These are phyloP conservation scores for Xanthoparmelia taractica DNA, from an alignment of 495 filamentous ascomycete genomes.

Conservation along the genomic window DNA sequence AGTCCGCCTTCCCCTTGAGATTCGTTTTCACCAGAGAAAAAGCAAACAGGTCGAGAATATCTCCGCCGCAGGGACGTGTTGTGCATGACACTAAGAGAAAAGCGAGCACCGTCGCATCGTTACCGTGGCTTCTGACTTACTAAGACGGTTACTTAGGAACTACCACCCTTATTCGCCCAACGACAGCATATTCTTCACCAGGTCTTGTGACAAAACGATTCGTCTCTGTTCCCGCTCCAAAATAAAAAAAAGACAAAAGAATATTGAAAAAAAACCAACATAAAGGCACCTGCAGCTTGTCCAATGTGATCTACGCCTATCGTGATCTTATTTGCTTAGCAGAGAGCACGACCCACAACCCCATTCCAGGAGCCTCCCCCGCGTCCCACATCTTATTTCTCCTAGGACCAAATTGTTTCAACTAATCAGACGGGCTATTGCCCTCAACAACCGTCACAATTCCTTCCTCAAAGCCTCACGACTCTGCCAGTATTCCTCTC, in stretches of 20 bases:
- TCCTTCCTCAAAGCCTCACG: conserved; percentile 43
- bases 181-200: background rate
- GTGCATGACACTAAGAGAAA: background rate
- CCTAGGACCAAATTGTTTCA: conserved; percentile 12
- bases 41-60: background rate
- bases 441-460: conserved; percentile 52
- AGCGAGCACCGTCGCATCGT: background rate
- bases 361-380: conserved; percentile 21
- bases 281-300: conserved; percentile 13
- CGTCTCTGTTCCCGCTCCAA: background rate
- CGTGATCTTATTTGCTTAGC: conserved; percentile 19
- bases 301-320: conserved; percentile 23
- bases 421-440: conserved; percentile 35
- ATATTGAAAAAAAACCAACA: too few relatives aligned
- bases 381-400: conserved; percentile 11
- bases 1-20: too few relatives aligned
- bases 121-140: background rate
- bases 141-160: background rate
- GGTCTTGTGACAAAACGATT: background rate
- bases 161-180: background rate
- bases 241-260: background rate
- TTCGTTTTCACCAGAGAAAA: too few relatives aligned
- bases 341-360: conserved; percentile 19
- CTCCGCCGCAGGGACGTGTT: too few relatives aligned
- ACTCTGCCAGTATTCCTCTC: conserved; percentile 49